These are phyloP conservation scores for Limonomyces culmigenus DNA, from an alignment of 1,284 basidiomycete genomes.

Conservation along the genomic window DNA sequence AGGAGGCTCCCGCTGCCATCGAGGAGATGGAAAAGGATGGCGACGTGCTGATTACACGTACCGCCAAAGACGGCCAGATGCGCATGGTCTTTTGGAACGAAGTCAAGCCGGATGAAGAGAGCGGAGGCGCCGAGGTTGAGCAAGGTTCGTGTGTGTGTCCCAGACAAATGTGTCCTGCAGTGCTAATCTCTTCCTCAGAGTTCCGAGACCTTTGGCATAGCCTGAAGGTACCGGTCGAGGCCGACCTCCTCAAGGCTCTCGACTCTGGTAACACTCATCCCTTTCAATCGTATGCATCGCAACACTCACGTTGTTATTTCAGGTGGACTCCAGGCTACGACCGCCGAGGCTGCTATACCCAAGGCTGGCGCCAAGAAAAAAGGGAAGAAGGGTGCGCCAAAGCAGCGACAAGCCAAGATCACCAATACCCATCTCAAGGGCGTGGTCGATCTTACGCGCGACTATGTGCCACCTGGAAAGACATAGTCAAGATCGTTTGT, in stretches of 20 bases:
- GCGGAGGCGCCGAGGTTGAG: constrained; percentile 54
- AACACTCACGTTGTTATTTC: constrained; percentile 4
- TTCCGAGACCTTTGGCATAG: constrained; percentile 78
- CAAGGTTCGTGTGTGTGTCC: constrained; percentile 36
- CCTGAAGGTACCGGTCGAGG: constrained; percentile 70
- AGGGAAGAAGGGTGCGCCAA: constrained; percentile 57
- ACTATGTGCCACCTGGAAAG: constrained; percentile 26
- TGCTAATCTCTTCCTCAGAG: constrained; percentile 29
- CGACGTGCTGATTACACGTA: constrained; percentile 73
- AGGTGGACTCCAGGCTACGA: constrained; percentile 68
- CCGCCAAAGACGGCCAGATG: constrained; percentile 63
- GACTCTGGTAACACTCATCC: constrained; percentile 31
- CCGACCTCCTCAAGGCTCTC: constrained; percentile 62
- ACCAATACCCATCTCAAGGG: constrained; percentile 79
- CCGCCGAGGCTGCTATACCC: constrained; percentile 32
- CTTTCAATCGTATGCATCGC: neutral
- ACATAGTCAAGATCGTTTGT: too few relatives aligned
- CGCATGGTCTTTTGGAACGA: constrained; percentile 90
- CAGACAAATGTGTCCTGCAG: neutral
- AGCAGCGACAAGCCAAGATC: constrained; percentile 64
- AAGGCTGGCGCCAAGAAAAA: constrained; percentile 58
- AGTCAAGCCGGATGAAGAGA: constrained; percentile 57
- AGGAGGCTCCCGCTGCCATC: constrained; percentile 65
- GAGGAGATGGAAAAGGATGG: constrained; percentile 80
- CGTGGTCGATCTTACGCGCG: constrained; percentile 69